Evolutionary conservation across 1,284 basidiomycete species (phyloP), one percentile per base, ranked within the genome.

Genomic region (Phenoliferia sp.): DNA sequence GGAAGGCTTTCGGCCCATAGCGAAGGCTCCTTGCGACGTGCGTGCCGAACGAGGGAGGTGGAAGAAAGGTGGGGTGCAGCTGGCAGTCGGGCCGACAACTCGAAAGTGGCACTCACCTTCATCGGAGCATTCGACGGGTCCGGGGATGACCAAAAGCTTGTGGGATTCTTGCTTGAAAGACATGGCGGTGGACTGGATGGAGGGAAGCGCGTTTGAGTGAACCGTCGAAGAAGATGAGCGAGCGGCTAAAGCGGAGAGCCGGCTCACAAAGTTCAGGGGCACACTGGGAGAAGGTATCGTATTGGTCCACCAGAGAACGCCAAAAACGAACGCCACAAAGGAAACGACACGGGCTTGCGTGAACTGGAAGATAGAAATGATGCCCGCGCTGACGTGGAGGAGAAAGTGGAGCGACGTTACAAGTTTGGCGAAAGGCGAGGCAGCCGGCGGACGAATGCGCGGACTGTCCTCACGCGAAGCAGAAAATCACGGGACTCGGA

Each of bases 71-170:
- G n/a, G 39, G 31, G 58, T 32, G 48, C 0, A 26, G 26, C 7
- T 31, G 10, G 12, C 17, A 22, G 31, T 16, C 22, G 12, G n/a
- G n/a, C n/a, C n/a, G n/a, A n/a, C n/a, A n/a, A n/a, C n/a, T n/a
- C n/a, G 75, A 74, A 59, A 73, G 65, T 44, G 77, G 74, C 26
- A 89, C 89, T 77, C 10, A 70, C 69, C 71, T n/a, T 92, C 90
- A 79, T 93, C 88, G 55, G 88, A 79, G 70, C 90, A 83, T 79
- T 92, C 90, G 75, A 91, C 89, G 48, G 90, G 90, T 22, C 90
- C 90, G 57, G 90, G 90, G 72, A 92, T 90, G 67, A 79, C 75
- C 62, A 81, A 74, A 52, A 66, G 61, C 52, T 34, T 55, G 58
- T 39, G 29, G 26, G 35, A 19, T 16, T 39, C 59, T 35, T 59